Percentiles rank a stretch among this genome's conserved stretches.
Evolutionary conservation across 2,329 filamentous ascomycete genomes (phyloP).

Genomic region (Alternaria sp.): DNA sequence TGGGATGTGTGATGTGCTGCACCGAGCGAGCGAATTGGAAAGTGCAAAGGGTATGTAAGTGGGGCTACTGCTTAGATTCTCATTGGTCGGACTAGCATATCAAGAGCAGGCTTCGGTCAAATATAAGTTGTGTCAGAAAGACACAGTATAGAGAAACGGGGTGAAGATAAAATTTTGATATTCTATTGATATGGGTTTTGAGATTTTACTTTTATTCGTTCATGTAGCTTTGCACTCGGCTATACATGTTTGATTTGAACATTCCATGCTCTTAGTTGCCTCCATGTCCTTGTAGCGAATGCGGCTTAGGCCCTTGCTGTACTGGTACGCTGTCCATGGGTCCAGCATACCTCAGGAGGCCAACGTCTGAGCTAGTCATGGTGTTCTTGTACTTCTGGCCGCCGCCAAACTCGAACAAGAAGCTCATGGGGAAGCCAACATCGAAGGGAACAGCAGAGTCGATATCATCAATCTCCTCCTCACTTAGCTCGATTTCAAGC

Average conservation of each 20-base stretch:
- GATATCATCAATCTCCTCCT: constrained; percentile 64
- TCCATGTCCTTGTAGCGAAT: constrained; percentile 30
- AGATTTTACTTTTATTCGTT: background rate
- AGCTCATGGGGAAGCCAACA: constrained; percentile 62
- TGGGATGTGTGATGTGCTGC: constrained; percentile 3
- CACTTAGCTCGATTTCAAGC: constrained; percentile 59
- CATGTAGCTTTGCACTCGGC: too few species aligned
- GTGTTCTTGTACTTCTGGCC: constrained; percentile 37
- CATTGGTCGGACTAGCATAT: constrained; percentile 7
- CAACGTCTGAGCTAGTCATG: constrained; percentile 42
- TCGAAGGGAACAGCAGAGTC: constrained; percentile 63
- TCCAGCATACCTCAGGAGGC: constrained; percentile 39
- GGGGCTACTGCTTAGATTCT: constrained; percentile 5
- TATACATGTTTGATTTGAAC: background rate
- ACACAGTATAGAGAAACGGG: background rate
- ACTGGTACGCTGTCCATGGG: constrained; percentile 38
- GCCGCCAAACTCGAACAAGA: constrained; percentile 50
- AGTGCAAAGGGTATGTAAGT: constrained; percentile 14
- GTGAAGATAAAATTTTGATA: too few species aligned
- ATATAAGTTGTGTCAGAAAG: background rate
- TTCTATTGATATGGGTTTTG: background rate
- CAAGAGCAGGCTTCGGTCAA: background rate
- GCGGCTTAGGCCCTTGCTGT: constrained; percentile 39
- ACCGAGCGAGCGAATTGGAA: constrained; percentile 10
- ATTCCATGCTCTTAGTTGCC: constrained; percentile 8